Conservation (phyloP, 371 early-diverging fungal genomes). For the Chytridium lagenaria region DNA sequence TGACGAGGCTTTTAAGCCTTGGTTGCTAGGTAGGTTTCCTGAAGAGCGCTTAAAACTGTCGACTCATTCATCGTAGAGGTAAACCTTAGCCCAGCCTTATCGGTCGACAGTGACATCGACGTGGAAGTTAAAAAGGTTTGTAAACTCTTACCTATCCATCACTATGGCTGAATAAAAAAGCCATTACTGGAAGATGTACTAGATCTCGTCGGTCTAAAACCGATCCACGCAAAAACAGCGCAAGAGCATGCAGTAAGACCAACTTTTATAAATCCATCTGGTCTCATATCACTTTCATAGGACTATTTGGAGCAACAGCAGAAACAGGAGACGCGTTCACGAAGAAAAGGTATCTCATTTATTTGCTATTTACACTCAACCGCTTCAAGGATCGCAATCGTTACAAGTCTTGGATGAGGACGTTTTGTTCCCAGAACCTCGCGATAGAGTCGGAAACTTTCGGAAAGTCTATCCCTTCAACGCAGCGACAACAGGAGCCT, state of each 20-base stretch:
- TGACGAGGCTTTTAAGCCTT: constrained; percentile 44
- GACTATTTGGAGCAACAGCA: constrained; percentile 6
- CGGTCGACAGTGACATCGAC: constrained; percentile 47
- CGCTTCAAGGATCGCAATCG: no score
- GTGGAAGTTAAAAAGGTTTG: constrained; percentile 46
- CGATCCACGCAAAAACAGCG: constrained; percentile 21
- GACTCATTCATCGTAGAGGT: no score
- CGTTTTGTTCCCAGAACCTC: no score
- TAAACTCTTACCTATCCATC: no score
- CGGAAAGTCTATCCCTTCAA: constrained; percentile 41
- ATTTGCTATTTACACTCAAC: no score
- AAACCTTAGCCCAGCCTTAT: constrained; percentile 54
- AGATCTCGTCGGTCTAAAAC: constrained; percentile 11
- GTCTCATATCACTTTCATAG: no score
- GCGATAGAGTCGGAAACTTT: constrained; percentile 30
- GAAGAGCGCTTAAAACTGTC: background rate
- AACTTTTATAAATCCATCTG: no score
- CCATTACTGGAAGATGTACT: constrained; percentile 35
- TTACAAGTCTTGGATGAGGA: no score
- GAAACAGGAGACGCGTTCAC: constrained; percentile 2
- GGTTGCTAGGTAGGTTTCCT: constrained; percentile 43
- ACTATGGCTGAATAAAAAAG: no score
- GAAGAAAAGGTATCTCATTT: constrained; percentile 7
- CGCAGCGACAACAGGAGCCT: constrained; percentile 2
- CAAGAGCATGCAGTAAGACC: constrained; percentile 13